Evolutionary conservation across 768 basidiomycete species (phyloP), one percentile per base, ranked within the genome.

Genomic region (Lactarius sanguifluus): DNA sequence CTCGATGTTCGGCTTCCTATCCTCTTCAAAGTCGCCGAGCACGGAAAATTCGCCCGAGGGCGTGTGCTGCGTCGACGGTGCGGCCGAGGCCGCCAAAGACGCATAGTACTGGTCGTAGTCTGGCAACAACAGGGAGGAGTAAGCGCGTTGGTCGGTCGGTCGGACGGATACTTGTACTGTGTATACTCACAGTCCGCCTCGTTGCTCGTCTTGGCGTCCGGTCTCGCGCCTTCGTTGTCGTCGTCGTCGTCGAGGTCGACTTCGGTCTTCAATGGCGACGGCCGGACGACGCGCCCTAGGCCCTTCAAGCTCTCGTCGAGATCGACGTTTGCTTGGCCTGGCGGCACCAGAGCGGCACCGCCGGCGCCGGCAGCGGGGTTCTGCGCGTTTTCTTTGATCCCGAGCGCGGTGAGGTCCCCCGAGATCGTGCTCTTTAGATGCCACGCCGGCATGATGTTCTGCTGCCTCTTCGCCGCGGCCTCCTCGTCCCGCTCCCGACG

Each of bases 341-440:
- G 73, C 61, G 52, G 62, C 12, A 64, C 70, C 32, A 83, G 82
- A 30, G 3, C 38, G 38, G 15, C n/a, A n/a, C n/a, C 38, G 15
- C 2, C 38, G 38, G 15, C 13, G 32, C 7, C 32, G 15, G 81
- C 77, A 64, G 30, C 57, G 7, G 66, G 45, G 15, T 15, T 63
- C 18, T 87, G 79, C n/a, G 84, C 86, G 68, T 76, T 85, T 74
- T 92, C 90, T 71, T 87, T 85, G 64, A 91, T 83, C 23, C 94
- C 94, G 47, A 96, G 81, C 25, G 92, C 90, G 1, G 96, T 97
- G 67, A 94, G 79, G 70, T 96, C 91, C 10, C 95, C 94, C 4
- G 94, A 89, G 67, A 99, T 94, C 3, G 97, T 99, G 74, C 94
- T 96, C 77, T 93, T 91, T 71, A 95, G 83, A 79, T 97, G 93